Evolutionary conservation across 495 filamentous ascomycete species (phyloP).

Genomic region (Cercophora newfieldiana): DNA sequence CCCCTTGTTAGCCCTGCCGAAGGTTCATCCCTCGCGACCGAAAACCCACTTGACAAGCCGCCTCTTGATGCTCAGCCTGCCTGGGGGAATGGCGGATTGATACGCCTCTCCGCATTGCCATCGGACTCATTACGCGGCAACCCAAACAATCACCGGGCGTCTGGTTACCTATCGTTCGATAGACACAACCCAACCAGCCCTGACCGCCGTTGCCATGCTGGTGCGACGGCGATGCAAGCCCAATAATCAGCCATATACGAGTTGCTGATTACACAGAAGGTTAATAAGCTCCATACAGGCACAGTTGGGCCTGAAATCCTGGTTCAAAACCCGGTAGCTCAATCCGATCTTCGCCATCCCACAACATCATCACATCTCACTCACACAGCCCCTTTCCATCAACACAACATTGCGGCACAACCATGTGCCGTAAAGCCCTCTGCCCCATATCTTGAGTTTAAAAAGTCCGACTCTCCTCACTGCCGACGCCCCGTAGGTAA

Average conservation of each 20-base stretch:
- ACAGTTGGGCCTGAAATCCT: too few relatives aligned
- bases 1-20: neutral
- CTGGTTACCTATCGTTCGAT: slow-evolving; percentile 1
- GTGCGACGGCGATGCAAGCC: neutral
- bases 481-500: neutral
- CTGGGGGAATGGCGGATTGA: neutral
- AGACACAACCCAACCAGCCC: neutral
- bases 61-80: neutral
- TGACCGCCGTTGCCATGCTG: neutral
- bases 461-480: neutral
- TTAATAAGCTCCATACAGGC: slow-evolving; percentile 4
- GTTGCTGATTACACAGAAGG: neutral
- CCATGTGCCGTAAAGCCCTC: too few relatives aligned
- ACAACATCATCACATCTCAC: slow-evolving; percentile 1
- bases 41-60: neutral
- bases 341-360: slow-evolving; percentile 4
- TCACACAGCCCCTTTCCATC: slow-evolving; percentile 16
- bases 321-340: neutral
- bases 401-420: slow-evolving; percentile 5
- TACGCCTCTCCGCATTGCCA: neutral
- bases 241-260: neutral
- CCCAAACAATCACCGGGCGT: slow-evolving; percentile 2
- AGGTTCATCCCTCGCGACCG: neutral
- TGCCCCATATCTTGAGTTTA: neutral
- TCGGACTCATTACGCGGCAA: slow-evolving; percentile 12